Evolutionary conservation across 495 filamentous ascomycete species (phyloP).

Genomic region (Hyaloscypha hepaticicola): DNA sequence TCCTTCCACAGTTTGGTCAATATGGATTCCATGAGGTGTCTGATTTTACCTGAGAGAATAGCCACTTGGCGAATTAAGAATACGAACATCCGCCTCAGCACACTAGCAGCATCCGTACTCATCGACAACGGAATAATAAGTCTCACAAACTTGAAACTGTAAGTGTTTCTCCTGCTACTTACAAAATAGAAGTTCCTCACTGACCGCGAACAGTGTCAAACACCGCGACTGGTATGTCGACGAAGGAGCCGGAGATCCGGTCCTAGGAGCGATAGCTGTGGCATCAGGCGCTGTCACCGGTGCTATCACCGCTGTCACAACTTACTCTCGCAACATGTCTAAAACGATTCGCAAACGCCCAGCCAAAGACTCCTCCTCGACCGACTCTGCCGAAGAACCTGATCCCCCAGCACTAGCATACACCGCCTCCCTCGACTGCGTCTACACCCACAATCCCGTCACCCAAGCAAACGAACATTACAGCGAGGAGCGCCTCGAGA

Average conservation of each 20-base stretch:
- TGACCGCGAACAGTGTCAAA: constrained; percentile 40
- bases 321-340: constrained; percentile 60
- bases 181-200: not conserved
- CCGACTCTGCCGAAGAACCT: not conserved
- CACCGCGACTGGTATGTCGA: constrained; percentile 57
- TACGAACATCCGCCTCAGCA: constrained; percentile 61
- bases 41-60: constrained; percentile 28
- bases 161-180: constrained; percentile 25
- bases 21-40: constrained; percentile 29
- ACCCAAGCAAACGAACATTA: constrained; percentile 13
- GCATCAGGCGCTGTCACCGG: constrained; percentile 59
- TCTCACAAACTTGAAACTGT: constrained; percentile 53
- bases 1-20: constrained; percentile 25
- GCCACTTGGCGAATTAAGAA: constrained; percentile 39
- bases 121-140: constrained; percentile 48
- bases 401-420: not conserved
- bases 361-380: constrained; percentile 3
- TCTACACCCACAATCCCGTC: constrained; percentile 16
- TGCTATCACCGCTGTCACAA: constrained; percentile 60
- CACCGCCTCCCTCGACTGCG: not conserved
- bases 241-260: constrained; percentile 53
- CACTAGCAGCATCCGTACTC: constrained; percentile 64
- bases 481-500: constrained; percentile 22
- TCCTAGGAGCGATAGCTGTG: constrained; percentile 57
- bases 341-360: constrained; percentile 36